phyloP scores from a whole-genome alignment of 352 stramenopile species.

The Peronospora belbahrii region DNA sequence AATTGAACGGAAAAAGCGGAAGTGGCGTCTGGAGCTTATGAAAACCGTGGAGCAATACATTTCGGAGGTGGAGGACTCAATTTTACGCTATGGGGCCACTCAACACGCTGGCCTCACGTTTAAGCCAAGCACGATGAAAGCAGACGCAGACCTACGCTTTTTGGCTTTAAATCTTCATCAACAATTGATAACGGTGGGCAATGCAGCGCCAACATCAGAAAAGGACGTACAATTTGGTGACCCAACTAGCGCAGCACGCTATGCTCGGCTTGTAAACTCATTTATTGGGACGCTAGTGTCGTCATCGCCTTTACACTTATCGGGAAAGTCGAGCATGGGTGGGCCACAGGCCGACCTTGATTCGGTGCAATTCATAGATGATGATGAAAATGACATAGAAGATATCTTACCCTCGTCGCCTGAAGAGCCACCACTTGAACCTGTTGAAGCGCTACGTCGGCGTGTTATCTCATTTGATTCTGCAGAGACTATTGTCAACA shows the following conservation, averaged over 20 bases:
- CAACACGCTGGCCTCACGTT: constrained; percentile 70
- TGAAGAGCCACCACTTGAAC: constrained; percentile 33
- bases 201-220: constrained; percentile 53
- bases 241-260: constrained; percentile 30
- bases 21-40: constrained; percentile 69
- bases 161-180: constrained; percentile 80
- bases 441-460: constrained; percentile 48
- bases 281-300: constrained; percentile 42
- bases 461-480: constrained; percentile 75
- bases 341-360: constrained; percentile 24
- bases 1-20: constrained; percentile 69
- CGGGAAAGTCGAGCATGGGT: constrained; percentile 21
- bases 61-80: constrained; percentile 66
- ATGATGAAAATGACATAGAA: constrained; percentile 24
- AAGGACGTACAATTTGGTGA: constrained; percentile 41
- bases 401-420: constrained; percentile 1
- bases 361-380: constrained; percentile 26
- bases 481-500: constrained; percentile 64
- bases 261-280: constrained; percentile 46
- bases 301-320: constrained; percentile 35
- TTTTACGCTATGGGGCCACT: constrained; percentile 60
- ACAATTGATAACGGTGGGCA: constrained; percentile 72
- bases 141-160: constrained; percentile 65
- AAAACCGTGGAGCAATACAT: constrained; percentile 78
- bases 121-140: constrained; percentile 86